A percentile compares a stretch with the other conserved stretches of the same genome.
These are phyloP conservation scores for Chalciporus piperatus DNA, from an alignment of 768 basidiomycete genomes.

Conservation along the genomic window DNA sequence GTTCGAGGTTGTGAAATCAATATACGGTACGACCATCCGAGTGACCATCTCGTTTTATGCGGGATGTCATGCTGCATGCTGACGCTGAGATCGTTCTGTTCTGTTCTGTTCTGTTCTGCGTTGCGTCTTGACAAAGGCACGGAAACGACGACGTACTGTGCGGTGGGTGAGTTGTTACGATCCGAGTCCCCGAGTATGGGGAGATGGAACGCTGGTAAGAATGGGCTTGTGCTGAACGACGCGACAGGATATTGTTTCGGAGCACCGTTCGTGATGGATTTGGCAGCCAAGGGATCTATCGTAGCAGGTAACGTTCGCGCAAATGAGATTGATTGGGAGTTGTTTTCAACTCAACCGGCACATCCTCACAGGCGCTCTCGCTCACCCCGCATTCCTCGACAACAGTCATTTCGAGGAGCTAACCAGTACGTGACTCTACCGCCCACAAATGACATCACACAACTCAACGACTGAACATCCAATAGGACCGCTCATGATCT, in stretches of 20 bases:
- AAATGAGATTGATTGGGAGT: neutral
- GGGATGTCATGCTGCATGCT: too few species aligned
- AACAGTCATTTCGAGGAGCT: conserved; percentile 52
- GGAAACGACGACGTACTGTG: conserved; percentile 36
- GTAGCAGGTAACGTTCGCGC: conserved; percentile 38
- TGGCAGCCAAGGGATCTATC: conserved; percentile 42
- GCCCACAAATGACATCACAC: neutral
- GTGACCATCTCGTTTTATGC: neutral
- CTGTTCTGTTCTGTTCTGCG: too few species aligned
- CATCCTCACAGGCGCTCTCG: conserved; percentile 41
- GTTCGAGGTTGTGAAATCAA: conserved; percentile 45
- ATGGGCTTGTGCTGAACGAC: neutral
- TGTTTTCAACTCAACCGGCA: neutral
- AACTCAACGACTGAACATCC: neutral
- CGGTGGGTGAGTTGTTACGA: conserved; percentile 37
- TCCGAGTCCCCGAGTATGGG: too few species aligned
- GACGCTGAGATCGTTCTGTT: too few species aligned
- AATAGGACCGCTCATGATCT: conserved; percentile 25
- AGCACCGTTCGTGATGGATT: conserved; percentile 47
- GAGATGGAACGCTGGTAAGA: neutral
- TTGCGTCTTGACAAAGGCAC: too few species aligned
- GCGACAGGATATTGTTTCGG: conserved; percentile 55
- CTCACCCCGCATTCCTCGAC: conserved; percentile 49
- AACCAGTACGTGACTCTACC: conserved; percentile 36
- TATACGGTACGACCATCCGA: conserved; percentile 37